Conservation (phyloP, 805 yeast genomes). For the Clavispora vitiphila region DNA sequence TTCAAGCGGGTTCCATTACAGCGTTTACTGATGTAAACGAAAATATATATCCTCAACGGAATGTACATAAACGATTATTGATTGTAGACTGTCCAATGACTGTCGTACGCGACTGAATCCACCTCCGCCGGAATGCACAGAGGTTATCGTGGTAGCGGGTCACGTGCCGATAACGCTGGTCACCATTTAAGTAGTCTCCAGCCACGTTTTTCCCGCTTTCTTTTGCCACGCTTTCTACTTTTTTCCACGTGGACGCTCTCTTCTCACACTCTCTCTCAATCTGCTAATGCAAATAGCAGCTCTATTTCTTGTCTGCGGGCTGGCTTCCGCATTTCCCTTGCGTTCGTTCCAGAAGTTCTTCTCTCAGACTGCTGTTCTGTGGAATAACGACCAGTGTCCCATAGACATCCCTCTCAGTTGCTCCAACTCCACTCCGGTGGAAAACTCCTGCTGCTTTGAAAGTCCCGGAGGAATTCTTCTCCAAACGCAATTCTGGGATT, state of each 20-base stretch:
- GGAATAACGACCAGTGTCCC: conserved; percentile 7
- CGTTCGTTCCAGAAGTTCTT: background rate
- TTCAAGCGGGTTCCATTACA: conserved; percentile 20
- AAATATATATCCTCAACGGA: conserved; percentile 40
- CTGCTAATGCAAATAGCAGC: background rate
- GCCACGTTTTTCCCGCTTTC: background rate
- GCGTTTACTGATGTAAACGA: conserved; percentile 5
- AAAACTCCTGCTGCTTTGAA: conserved; percentile 45
- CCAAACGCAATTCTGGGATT: conserved; percentile 42
- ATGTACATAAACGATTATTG: conserved; percentile 11
- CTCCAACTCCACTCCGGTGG: conserved; percentile 45
- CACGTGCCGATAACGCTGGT: background rate
- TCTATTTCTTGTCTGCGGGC: background rate
- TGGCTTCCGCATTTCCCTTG: background rate
- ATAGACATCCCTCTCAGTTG: conserved; percentile 51
- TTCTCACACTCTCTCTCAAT: background rate
- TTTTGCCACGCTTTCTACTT: background rate
- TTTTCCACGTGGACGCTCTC: background rate
- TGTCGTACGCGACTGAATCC: too few relatives aligned
- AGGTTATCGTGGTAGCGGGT: background rate
- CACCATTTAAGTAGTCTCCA: background rate
- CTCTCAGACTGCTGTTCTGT: background rate
- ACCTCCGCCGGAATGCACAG: too few relatives aligned
- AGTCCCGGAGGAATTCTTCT: conserved; percentile 35
- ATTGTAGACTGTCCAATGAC: background rate